Conservation (phyloP, 2,329 filamentous ascomycete species). For the Gnomoniopsis smithogilvyi region DNA sequence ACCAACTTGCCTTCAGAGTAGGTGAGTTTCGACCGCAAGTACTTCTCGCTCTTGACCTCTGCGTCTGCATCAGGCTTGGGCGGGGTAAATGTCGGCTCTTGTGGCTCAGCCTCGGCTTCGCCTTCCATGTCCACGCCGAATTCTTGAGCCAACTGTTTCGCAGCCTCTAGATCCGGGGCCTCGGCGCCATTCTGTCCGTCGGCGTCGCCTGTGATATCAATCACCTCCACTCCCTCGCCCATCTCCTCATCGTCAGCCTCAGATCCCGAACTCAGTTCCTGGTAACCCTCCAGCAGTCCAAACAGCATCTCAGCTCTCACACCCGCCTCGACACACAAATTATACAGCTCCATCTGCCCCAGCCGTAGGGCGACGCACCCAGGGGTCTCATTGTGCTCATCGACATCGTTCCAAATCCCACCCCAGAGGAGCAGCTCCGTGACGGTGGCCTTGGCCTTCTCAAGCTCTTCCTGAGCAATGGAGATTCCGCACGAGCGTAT, state of each 20-base stretch:
- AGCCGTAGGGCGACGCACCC: slow-evolving; percentile 78
- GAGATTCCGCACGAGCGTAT: slow-evolving; percentile 68
- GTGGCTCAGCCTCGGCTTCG: slow-evolving; percentile 20
- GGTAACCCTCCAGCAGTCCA: slow-evolving; percentile 77
- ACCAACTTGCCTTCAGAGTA: slow-evolving; percentile 66
- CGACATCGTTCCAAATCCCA: slow-evolving; percentile 96
- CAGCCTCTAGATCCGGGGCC: slow-evolving; percentile 26
- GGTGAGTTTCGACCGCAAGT: slow-evolving; percentile 64
- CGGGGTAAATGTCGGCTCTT: slow-evolving; percentile 31
- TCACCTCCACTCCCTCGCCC: slow-evolving; percentile 10
- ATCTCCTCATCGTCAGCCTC: slow-evolving; percentile 45
- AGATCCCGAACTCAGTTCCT: slow-evolving; percentile 60
- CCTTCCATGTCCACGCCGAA: slow-evolving; percentile 4
- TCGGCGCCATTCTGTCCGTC: slow-evolving; percentile 30
- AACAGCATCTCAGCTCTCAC: slow-evolving; percentile 87
- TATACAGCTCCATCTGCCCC: slow-evolving; percentile 69
- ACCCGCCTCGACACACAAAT: slow-evolving; percentile 82
- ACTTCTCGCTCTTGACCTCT: slow-evolving; percentile 61
- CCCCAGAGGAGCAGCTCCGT: slow-evolving; percentile 79
- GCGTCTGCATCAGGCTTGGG: slow-evolving; percentile 35
- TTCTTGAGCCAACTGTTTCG: slow-evolving; percentile 17
- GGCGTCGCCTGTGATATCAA: slow-evolving; percentile 11
- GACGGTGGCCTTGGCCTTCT: slow-evolving; percentile 65
- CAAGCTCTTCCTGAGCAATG: slow-evolving; percentile 34
- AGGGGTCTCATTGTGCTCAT: slow-evolving; percentile 82